Evolutionary conservation across 306 rosid genomes (phyloP).

Genomic region (Cucumis hystrix): DNA sequence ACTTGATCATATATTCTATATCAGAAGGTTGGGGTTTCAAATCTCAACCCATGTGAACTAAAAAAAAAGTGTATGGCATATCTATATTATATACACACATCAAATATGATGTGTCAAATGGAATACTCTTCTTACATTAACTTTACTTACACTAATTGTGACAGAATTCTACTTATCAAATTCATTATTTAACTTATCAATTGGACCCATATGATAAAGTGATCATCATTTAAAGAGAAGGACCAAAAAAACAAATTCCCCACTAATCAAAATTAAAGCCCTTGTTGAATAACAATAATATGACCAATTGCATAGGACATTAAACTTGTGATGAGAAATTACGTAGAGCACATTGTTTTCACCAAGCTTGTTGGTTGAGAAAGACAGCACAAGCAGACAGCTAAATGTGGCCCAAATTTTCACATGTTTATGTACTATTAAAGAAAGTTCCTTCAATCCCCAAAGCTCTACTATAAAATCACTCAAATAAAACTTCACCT

Average conservation of each 20-base stretch:
- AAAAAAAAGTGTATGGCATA: no score
- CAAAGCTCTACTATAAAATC: background rate
- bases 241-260: background rate
- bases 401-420: conserved; percentile 8
- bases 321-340: background rate
- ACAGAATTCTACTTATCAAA: background rate
- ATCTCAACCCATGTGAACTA: no score
- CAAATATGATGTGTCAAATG: background rate
- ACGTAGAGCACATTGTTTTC: background rate
- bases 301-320: background rate
- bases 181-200: background rate
- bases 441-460: background rate
- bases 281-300: background rate
- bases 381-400: conserved; percentile 6
- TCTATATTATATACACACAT: no score
- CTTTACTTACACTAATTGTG: background rate
- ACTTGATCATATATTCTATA: no score
- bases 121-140: background rate
- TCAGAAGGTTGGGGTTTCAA: no score
- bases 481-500: background rate
- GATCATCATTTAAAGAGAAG: background rate
- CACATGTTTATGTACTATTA: conserved; percentile 11
- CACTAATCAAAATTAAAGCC: background rate
- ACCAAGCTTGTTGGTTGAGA: background rate
- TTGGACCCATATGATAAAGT: background rate